Base-by-base conservation (phyloP, 805 yeast species). In the Candida ponderosae region DNA sequence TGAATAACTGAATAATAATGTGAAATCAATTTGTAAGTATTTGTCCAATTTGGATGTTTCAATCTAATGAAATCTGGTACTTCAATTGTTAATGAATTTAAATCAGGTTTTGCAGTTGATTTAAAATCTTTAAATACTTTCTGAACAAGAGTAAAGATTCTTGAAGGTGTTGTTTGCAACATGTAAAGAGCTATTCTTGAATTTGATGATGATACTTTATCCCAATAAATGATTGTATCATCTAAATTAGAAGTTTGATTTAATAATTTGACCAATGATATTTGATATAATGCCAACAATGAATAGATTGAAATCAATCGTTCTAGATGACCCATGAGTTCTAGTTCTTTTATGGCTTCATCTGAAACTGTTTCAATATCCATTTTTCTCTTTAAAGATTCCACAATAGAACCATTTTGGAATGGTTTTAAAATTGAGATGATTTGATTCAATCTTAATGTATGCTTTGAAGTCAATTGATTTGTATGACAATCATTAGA, bases 181-280 rank as follows among this genome's bases (percentile, higher is more conserved):
- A 67, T 45, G 40, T 70, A 70, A 1, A 68, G 16, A 3, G 51
- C 34, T 15, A 58, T 40, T 21, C 62, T 57, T 16, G 50, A 43
- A 3, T 50, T 51, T 5, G 68, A 62, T 11, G 59, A 46, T 4
- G 60, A 45, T 0, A 65, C 50, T 2, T 53, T 35, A 20, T 72
- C 72, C 63, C 70, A 75, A 47, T 74, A 76, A 24, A 55, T 54
- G n/a, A 72, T 44, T 42, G 69, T 72, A 30, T 64, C 65, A 18
- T 56, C 41, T 13, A 72, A 44, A 8, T 72, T 68, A 5, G 70
- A 42, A 2, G 79, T 71, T 14, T 57, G 54, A 6, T 49, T 47
- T 29, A 74, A 48, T 20, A 73, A 45, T 2, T 52, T 43, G 21
- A 63, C 52, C 16, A 63, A 44, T 6, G 59, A 37, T 16, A 53